phyloP scores from a whole-genome alignment of 1,139 yeast genomes.

The Scheffersomyces titani region DNA sequence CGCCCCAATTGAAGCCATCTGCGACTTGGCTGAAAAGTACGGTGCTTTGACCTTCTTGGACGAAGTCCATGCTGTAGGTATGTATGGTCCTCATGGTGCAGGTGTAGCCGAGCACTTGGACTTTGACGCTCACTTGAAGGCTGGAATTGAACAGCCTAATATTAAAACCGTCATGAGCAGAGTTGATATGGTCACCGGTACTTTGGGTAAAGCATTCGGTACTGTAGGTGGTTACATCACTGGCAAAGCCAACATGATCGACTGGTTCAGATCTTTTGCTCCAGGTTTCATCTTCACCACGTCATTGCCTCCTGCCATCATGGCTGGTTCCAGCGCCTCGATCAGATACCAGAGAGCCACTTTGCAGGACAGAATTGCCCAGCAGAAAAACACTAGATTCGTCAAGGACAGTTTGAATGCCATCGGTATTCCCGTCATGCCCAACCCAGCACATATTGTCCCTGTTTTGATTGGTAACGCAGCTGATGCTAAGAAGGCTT shows the following conservation, averaged over 20 bases:
- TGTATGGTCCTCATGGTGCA: slow-evolving; percentile 99
- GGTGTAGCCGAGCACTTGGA: slow-evolving; percentile 98
- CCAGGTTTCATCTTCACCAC: slow-evolving; percentile 98
- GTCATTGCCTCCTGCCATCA: slow-evolving; percentile 92
- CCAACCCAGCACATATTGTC: slow-evolving; percentile 96
- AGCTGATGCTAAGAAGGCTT: slow-evolving; percentile 84
- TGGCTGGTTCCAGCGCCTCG: slow-evolving; percentile 93
- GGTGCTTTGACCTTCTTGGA: slow-evolving; percentile 96
- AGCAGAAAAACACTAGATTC: slow-evolving; percentile 83
- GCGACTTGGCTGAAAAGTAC: slow-evolving; percentile 95
- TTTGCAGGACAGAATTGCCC: slow-evolving; percentile 74
- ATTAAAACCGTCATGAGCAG: slow-evolving; percentile 75
- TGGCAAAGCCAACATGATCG: slow-evolving; percentile 79
- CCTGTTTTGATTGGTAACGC: slow-evolving; percentile 96
- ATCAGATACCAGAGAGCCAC: slow-evolving; percentile 82
- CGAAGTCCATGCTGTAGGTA: slow-evolving; percentile 98
- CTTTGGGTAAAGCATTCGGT: slow-evolving; percentile 96
- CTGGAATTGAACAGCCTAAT: slow-evolving; percentile 59
- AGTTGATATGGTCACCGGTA: slow-evolving; percentile 94
- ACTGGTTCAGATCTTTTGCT: slow-evolving; percentile 94
- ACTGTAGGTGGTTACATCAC: slow-evolving; percentile 98
- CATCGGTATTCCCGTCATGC: slow-evolving; percentile 90
- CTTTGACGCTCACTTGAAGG: slow-evolving; percentile 73
- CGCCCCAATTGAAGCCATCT: slow-evolving; percentile 88
- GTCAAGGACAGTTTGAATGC: slow-evolving; percentile 71